These are phyloP conservation scores for Botrytis tulipae DNA, from an alignment of 2,329 filamentous ascomycete genomes.

Conservation along the genomic window DNA sequence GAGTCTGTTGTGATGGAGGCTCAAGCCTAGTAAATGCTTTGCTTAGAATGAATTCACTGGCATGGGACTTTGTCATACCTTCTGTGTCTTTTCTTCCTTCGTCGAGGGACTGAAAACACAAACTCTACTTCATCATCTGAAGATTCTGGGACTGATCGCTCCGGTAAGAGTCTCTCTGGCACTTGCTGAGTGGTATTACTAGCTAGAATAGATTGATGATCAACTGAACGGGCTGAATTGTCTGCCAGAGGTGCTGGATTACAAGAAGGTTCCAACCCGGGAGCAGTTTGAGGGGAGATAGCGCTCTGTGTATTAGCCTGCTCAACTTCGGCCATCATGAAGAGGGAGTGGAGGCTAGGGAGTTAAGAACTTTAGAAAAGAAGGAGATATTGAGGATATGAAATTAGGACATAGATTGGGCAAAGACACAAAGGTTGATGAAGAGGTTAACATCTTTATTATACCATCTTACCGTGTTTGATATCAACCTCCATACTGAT, in stretches of 20 bases:
- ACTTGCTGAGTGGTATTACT: not conserved
- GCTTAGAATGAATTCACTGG: not conserved
- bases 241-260: not conserved
- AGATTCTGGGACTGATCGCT: constrained; percentile 25
- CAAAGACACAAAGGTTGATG: constrained; percentile 16
- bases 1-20: not conserved
- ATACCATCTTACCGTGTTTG: constrained; percentile 10
- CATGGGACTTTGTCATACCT: constrained; percentile 26
- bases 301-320: not conserved
- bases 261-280: not conserved
- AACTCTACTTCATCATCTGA: constrained; percentile 47
- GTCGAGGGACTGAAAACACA: constrained; percentile 45
- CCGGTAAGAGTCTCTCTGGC: not conserved
- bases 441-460: not conserved
- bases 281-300: not conserved
- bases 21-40: not conserved
- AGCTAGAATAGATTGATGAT: not conserved
- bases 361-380: constrained; percentile 2
- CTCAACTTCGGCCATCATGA: not conserved
- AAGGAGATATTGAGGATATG: constrained; percentile 6
- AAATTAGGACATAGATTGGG: not conserved
- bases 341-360: not conserved
- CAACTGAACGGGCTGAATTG: not conserved
- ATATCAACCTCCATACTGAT: not conserved
- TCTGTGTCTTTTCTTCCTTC: constrained; percentile 41